Percentiles rank a stretch among this genome's conserved stretches.
Conservation (phyloP, 2,329 filamentous ascomycete genomes). For the Penicillium sp. region DNA sequence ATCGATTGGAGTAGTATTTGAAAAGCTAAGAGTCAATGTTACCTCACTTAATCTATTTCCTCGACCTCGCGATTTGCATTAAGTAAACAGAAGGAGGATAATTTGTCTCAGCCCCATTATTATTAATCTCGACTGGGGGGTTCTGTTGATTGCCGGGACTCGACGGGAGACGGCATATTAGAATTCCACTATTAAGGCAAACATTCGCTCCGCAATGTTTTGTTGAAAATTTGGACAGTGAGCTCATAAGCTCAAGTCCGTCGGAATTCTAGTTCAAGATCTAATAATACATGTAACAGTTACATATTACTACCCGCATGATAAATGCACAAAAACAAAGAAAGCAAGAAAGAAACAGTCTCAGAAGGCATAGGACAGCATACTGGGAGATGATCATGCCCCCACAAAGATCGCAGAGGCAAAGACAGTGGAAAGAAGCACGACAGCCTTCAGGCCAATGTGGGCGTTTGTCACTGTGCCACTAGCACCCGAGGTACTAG, state of each 20-base stretch:
- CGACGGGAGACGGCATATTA: too few species aligned
- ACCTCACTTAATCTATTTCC: too few species aligned
- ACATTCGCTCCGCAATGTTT: too few species aligned
- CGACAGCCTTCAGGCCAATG: not conserved
- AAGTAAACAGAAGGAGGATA: too few species aligned
- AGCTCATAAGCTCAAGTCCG: not conserved
- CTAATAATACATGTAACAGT: not conserved
- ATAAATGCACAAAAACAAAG: not conserved
- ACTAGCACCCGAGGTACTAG: not conserved
- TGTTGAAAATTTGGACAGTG: too few species aligned
- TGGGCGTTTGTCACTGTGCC: not conserved
- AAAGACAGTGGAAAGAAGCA: constrained; percentile 7
- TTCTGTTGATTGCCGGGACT: too few species aligned
- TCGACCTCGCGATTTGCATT: too few species aligned
- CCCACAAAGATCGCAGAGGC: not conserved
- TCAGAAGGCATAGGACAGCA: not conserved
- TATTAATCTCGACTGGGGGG: too few species aligned
- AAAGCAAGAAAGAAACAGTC: not conserved
- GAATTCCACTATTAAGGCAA: too few species aligned
- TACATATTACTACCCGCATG: not conserved
- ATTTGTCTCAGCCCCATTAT: too few species aligned
- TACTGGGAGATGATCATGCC: not conserved
- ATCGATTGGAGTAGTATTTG: too few species aligned
- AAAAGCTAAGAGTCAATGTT: too few species aligned
- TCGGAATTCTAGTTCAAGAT: not conserved